Base-by-base conservation (phyloP, 192 early-diverging fungal genomes). In the Coemansia sp. region DNA sequence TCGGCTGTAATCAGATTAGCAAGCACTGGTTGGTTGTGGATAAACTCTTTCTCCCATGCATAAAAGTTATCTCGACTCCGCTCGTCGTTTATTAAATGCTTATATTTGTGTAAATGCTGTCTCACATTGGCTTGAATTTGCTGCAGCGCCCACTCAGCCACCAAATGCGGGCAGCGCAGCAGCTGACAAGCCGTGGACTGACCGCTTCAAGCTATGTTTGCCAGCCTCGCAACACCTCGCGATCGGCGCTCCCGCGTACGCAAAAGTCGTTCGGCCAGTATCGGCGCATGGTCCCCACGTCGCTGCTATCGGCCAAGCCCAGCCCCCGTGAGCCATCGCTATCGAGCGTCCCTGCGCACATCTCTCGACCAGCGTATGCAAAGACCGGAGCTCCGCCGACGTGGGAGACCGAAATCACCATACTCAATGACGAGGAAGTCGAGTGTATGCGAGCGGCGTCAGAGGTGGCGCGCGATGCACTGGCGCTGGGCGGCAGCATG, bases 331-430 rank as follows among this genome's bases (percentile, higher is more conserved):
- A 70, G 39, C 73, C 79, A 15, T 73, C 79, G 10, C 37, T 45
- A 5, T 58, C 43, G 6, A 62, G 24, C 71, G 70, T 82, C 6
- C 74, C 88, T 0, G 24, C 59, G 1, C 64, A 79, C 32, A 89
- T 91, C 22, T 32, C n/a, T 2, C 71, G 76, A 35, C 90, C 90
- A 8, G 62, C 70, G 31, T 91, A 91, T 70, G 90, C 90, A 0
- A 66, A 71, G 2, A 70, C 68, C 6, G 90, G 90, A 2, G 58
- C 65, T 6, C 83, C 86, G 1, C 81, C 87, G 0, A 64, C 64
- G 20, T 88, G 86, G 86, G 61, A 70, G 2, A 32, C 45, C 0
- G 41, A 71, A 22, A 79, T 87, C 31, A 87, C 87, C 20, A 68
- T 82, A 9, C 65, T 83, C 12, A 64, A 81, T 12, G 38, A 58